A percentile compares a stretch with the other conserved stretches of the same genome.
Evolutionary conservation across 2,329 filamentous ascomycete species (phyloP).

Genomic region (Talaromyces sp.): DNA sequence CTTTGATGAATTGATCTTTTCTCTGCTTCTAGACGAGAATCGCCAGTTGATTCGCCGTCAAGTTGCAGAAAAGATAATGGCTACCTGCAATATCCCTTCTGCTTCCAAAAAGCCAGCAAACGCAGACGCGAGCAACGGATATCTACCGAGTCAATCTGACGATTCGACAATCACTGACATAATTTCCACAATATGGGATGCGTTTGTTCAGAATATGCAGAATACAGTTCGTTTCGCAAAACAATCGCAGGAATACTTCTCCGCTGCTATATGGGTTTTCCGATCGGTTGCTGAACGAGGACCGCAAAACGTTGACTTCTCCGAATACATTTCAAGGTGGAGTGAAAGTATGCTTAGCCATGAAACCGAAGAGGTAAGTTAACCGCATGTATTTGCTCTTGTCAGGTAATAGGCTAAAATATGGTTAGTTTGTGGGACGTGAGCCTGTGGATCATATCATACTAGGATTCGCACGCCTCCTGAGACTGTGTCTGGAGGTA

Average conservation of each 20-base stretch:
- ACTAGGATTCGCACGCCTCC: constrained; percentile 42
- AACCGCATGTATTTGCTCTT: not conserved
- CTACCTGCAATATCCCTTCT: constrained; percentile 35
- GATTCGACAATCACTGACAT: constrained; percentile 36
- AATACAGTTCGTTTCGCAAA: constrained; percentile 35
- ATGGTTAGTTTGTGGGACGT: constrained; percentile 43
- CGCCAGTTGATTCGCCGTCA: constrained; percentile 38
- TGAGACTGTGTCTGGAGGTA: constrained; percentile 43
- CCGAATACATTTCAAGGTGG: constrained; percentile 44
- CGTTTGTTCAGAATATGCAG: constrained; percentile 41
- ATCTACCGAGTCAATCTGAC: constrained; percentile 22
- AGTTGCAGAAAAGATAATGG: constrained; percentile 38
- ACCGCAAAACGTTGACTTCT: constrained; percentile 35
- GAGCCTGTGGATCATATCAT: constrained; percentile 44
- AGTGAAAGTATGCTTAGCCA: constrained; percentile 43
- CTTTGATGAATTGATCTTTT: constrained; percentile 38
- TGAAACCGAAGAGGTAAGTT: constrained; percentile 40
- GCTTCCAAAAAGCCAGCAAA: constrained; percentile 29
- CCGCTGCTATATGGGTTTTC: constrained; percentile 43
- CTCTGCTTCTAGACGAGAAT: constrained; percentile 45
- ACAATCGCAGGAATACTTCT: constrained; percentile 47
- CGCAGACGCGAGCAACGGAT: constrained; percentile 19
- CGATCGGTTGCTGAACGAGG: constrained; percentile 40
- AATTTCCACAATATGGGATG: constrained; percentile 46
- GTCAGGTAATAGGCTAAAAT: constrained; percentile 16